Evolutionary conservation across 306 rosid species (phyloP).

Genomic region (Lathyrus tuberosus): DNA sequence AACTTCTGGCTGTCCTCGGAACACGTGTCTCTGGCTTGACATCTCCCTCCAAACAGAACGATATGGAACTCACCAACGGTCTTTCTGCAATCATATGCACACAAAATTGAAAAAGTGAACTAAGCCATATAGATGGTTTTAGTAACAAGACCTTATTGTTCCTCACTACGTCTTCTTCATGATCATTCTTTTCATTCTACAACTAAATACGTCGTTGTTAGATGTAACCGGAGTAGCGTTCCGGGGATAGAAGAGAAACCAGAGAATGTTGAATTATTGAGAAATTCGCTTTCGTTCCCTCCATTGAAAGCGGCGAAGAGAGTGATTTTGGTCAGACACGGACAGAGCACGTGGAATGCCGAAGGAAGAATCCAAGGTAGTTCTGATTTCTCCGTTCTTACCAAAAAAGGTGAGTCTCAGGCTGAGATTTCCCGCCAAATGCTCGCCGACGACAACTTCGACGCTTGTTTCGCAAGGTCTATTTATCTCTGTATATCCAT

Average conservation of each 20-base stretch:
- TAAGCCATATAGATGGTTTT: slow-evolving; percentile 39
- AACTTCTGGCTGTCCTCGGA: neutral
- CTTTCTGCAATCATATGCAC: slow-evolving; percentile 40
- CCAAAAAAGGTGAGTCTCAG: slow-evolving; percentile 88
- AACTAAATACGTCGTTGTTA: slow-evolving; percentile 30
- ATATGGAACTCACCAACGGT: slow-evolving; percentile 41
- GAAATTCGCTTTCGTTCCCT: slow-evolving; percentile 49
- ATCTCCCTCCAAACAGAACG: slow-evolving; percentile 30
- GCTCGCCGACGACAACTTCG: slow-evolving; percentile 76
- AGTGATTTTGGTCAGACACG: slow-evolving; percentile 90
- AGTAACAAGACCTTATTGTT: slow-evolving; percentile 34
- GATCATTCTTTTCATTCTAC: slow-evolving; percentile 3
- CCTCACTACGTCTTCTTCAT: neutral
- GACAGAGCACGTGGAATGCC: slow-evolving; percentile 96
- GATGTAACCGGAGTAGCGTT: slow-evolving; percentile 54
- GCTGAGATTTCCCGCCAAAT: slow-evolving; percentile 86
- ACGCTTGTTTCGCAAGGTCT: slow-evolving; percentile 78
- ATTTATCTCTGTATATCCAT: neutral
- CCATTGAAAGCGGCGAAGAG: slow-evolving; percentile 64
- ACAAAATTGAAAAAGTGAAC: slow-evolving; percentile 1
- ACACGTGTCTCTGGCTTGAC: slow-evolving; percentile 44
- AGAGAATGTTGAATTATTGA: slow-evolving; percentile 32
- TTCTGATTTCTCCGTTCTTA: slow-evolving; percentile 80
- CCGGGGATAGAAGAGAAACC: slow-evolving; percentile 41
- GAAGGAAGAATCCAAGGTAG: slow-evolving; percentile 97